A percentile compares a stretch with the other conserved stretches of the same genome.
Evolutionary conservation across 2,329 filamentous ascomycete species (phyloP).

Genomic region (Paraconiothyrium brasiliense): DNA sequence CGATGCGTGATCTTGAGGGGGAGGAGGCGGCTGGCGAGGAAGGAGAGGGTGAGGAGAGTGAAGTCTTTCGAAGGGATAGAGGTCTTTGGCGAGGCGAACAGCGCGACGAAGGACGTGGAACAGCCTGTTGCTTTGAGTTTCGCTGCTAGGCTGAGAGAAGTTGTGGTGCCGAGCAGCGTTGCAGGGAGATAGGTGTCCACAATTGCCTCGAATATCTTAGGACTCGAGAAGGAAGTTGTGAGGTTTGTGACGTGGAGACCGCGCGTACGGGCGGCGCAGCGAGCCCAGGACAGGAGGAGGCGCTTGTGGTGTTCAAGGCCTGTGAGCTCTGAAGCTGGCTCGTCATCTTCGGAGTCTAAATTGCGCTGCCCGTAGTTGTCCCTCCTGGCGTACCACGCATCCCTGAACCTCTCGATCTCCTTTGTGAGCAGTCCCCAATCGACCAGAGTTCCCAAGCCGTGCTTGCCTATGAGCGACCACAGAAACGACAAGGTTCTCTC

Average conservation of each 20-base stretch:
- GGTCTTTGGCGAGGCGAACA: slow-evolving; percentile 47
- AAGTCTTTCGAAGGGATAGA: slow-evolving; percentile 64
- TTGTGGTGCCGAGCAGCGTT: slow-evolving; percentile 19
- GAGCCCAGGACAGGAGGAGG: slow-evolving; percentile 67
- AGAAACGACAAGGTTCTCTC: slow-evolving; percentile 70
- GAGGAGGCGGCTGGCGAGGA: slow-evolving; percentile 67
- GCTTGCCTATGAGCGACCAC: slow-evolving; percentile 67
- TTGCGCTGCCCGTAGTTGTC: slow-evolving; percentile 43
- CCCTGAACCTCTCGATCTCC: slow-evolving; percentile 59
- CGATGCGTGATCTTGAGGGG: slow-evolving; percentile 59
- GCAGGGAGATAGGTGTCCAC: slow-evolving; percentile 64
- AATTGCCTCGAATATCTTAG: slow-evolving; percentile 63
- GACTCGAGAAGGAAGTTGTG: slow-evolving; percentile 67
- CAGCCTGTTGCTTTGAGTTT: slow-evolving; percentile 55
- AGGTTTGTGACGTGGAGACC: slow-evolving; percentile 62
- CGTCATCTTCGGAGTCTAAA: slow-evolving; percentile 45
- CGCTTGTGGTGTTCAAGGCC: slow-evolving; percentile 47
- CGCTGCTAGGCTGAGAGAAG: slow-evolving; percentile 35
- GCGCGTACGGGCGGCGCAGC: slow-evolving; percentile 58
- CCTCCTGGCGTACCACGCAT: slow-evolving; percentile 40
- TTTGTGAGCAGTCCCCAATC: slow-evolving; percentile 64
- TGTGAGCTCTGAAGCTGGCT: slow-evolving; percentile 33
- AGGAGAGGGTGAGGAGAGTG: slow-evolving; percentile 65
- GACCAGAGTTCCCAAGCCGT: slow-evolving; percentile 63
- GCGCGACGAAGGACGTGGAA: slow-evolving; percentile 55